Conservation (phyloP, 2,329 filamentous ascomycete species). For the Colletotrichum sojae region DNA sequence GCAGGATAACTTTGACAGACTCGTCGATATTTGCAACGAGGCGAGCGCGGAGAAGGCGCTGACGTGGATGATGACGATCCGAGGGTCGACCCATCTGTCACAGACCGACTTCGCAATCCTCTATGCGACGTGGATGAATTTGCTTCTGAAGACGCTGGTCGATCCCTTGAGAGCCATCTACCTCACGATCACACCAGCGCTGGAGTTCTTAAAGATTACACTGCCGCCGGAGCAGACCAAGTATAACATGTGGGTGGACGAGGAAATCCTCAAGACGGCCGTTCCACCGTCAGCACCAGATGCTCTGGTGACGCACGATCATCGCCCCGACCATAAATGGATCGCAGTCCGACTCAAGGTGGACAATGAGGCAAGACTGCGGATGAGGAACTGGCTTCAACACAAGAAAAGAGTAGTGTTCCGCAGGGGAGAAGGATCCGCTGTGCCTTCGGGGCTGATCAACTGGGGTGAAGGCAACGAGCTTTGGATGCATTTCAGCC, state of each 20-base stretch:
- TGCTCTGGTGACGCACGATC: constrained; percentile 62
- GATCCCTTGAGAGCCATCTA: constrained; percentile 74
- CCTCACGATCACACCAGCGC: constrained; percentile 72
- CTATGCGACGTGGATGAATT: constrained; percentile 70
- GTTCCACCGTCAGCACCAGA: constrained; percentile 49
- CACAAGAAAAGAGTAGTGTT: constrained; percentile 49
- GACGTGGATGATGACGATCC: constrained; percentile 66
- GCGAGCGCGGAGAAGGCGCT: constrained; percentile 60
- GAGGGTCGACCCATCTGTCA: constrained; percentile 75
- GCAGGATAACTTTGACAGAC: constrained; percentile 72
- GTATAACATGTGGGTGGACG: constrained; percentile 67
- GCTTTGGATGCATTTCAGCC: constrained; percentile 52
- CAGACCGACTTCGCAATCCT: constrained; percentile 77
- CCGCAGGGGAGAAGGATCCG: constrained; percentile 48
- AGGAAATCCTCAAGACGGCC: constrained; percentile 63
- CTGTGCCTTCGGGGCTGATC: constrained; percentile 48
- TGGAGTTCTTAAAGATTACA: constrained; percentile 73
- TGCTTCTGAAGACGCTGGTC: constrained; percentile 74
- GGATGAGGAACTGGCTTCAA: constrained; percentile 61
- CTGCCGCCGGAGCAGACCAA: constrained; percentile 62
- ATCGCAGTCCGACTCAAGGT: constrained; percentile 71
- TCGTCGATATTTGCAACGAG: constrained; percentile 71
- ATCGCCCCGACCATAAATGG: constrained; percentile 71
- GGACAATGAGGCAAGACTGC: constrained; percentile 68
- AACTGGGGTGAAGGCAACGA: constrained; percentile 49